A percentile compares a stretch with the other conserved stretches of the same genome.
Evolutionary conservation across 2,329 filamentous ascomycete genomes (phyloP).

Genomic region (Clarireedia monteithiana): DNA sequence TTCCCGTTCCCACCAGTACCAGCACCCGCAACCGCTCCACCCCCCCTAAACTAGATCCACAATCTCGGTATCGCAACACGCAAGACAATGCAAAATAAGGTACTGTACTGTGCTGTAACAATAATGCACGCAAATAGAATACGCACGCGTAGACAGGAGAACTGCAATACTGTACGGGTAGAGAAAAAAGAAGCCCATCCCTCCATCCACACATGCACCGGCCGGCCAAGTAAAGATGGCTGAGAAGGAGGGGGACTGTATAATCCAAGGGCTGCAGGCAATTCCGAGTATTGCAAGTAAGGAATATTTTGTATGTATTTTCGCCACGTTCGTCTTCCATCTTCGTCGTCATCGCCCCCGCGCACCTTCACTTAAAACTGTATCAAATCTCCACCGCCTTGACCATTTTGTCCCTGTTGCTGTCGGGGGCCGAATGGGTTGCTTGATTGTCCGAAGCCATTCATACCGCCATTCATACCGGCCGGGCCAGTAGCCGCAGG

Average conservation of each 20-base stretch:
- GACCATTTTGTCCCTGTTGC: conserved; percentile 40
- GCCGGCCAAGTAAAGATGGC: too few species aligned
- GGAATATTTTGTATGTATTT: neutral
- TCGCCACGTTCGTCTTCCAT: neutral
- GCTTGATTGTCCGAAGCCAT: conserved; percentile 29
- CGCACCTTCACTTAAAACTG: conserved; percentile 22
- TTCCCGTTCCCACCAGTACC: neutral
- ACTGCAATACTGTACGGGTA: too few species aligned
- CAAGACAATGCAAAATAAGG: too few species aligned
- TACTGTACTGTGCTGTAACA: too few species aligned
- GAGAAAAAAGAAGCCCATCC: too few species aligned
- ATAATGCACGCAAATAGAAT: too few species aligned
- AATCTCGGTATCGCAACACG: neutral
- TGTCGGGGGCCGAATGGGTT: conserved; percentile 52
- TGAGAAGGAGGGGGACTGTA: too few species aligned
- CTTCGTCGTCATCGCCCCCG: neutral
- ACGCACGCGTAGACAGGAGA: too few species aligned
- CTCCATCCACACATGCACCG: too few species aligned
- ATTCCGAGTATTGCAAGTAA: too few species aligned
- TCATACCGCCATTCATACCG: conserved; percentile 43
- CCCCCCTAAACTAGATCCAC: neutral
- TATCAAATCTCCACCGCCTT: conserved; percentile 26
- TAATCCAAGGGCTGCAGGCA: too few species aligned
- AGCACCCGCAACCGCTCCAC: neutral
- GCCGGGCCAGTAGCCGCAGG: conserved; percentile 50